Evolutionary conservation across 768 basidiomycete genomes (phyloP), one percentile per base, ranked within the genome.

Genomic region (Rhodocollybia butyracea): DNA sequence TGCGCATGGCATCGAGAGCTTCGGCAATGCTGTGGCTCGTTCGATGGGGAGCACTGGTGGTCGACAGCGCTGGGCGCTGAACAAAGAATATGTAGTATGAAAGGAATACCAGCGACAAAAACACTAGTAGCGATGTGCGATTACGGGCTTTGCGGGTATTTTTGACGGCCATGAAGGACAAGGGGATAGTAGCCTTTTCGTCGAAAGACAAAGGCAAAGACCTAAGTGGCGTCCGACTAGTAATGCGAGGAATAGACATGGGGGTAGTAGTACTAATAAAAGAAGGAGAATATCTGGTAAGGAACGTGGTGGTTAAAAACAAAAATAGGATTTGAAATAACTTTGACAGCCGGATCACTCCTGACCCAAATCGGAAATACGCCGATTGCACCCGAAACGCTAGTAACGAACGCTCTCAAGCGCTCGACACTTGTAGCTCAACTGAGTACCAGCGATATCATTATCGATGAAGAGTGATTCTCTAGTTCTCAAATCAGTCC

Each of bases 71-170:
- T 13, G 79, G 66, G 48, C 69, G 72, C 36, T 78, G 76, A 47
- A 80, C 64, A 62, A 86, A 73, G 58, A 86, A 72, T 51, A 86
- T 69, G 70, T 83, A 88, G 51, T 72, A 73, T 36, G 80, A 76
- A 59, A 86, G 68, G 29, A 72, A 62, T 52, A 82, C 51, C 61
- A 87, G 75, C 58, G 73, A 64, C 64, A 81, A 47, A 62, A 88
- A 76, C 8, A 80, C 80, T 60, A 86, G 51, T 59, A 85, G 66
- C 3, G 81, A 79, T 3, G 81, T 77, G 53, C 81, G 76, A 41
- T 82, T 76, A 61, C 76, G 80, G 26, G 73, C 61, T 63, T 82
- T 83, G 59, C 77, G 68, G 13, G 76, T 73, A 32, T 75, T 66
- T 27, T 66, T 65, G 3, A 76, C 61, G 1, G 66, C 64, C 26